These are phyloP conservation scores for Neurospora sp. DNA, from an alignment of 495 filamentous ascomycete genomes.

Conservation along the genomic window DNA sequence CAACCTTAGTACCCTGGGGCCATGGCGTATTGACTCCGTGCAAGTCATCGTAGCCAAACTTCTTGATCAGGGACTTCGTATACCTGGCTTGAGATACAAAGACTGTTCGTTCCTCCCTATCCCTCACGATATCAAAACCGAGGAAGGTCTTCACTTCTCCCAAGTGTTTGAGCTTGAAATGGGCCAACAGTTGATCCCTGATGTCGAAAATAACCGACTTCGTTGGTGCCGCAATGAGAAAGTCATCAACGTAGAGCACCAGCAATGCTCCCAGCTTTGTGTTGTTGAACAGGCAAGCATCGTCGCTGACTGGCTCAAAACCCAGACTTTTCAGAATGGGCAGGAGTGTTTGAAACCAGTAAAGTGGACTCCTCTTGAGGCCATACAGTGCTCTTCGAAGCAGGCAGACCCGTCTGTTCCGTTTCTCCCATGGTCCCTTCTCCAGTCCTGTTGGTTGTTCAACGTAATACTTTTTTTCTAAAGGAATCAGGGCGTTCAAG, in stretches of 20 bases:
- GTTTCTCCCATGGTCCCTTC: not conserved
- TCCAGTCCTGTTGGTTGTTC: not conserved
- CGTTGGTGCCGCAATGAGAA: not conserved
- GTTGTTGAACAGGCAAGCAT: not conserved
- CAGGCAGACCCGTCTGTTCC: not conserved
- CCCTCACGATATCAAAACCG: not conserved
- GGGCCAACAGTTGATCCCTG: not conserved
- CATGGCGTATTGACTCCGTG: not conserved
- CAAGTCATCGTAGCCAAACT: not conserved
- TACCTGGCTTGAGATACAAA: not conserved
- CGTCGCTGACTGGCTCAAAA: not conserved
- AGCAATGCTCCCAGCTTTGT: not conserved
- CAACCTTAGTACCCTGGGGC: not conserved
- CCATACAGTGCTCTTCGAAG: slow-evolving; percentile 2
- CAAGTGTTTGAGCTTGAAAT: not conserved
- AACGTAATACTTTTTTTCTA: not conserved
- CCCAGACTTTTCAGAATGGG: not conserved
- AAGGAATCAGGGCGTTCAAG: not conserved
- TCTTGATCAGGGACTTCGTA: not conserved
- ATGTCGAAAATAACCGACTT: not conserved
- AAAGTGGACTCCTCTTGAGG: not conserved
- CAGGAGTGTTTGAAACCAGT: slow-evolving; percentile 1
- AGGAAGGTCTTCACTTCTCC: slow-evolving; percentile 1
- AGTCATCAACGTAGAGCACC: slow-evolving; percentile 2
- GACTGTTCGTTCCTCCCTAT: not conserved